Evolutionary conservation across 1,284 basidiomycete species (phyloP).

Genomic region (Ustilago tritici): DNA sequence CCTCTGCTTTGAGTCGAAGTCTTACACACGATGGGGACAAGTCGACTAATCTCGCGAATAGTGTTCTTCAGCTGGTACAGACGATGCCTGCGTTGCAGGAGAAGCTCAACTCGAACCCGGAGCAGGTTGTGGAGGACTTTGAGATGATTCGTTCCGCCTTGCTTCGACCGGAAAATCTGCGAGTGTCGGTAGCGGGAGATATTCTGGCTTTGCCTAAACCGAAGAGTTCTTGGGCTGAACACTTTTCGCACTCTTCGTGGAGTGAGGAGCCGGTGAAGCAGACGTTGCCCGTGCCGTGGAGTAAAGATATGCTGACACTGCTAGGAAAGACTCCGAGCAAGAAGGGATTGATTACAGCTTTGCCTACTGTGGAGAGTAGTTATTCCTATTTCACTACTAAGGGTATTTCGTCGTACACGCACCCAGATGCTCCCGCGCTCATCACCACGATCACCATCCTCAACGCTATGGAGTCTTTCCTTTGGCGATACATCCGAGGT

Average conservation of each 20-base stretch:
- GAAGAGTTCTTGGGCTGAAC: conserved; percentile 70
- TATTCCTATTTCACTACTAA: conserved; percentile 85
- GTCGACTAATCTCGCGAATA: conserved; percentile 80
- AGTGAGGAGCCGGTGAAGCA: conserved; percentile 10
- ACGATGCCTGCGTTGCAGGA: conserved; percentile 82
- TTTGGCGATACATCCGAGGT: conserved; percentile 76
- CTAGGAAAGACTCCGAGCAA: conserved; percentile 78
- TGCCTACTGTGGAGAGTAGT: conserved; percentile 94
- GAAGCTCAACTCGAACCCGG: conserved; percentile 72
- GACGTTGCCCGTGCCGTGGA: conserved; percentile 79
- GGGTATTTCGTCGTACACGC: conserved; percentile 72
- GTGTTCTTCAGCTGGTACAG: conserved; percentile 81
- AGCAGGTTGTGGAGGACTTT: conserved; percentile 56
- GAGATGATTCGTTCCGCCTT: conserved; percentile 55
- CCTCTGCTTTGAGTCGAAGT: conserved; percentile 79
- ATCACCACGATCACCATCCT: conserved; percentile 87
- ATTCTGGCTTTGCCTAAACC: conserved; percentile 80
- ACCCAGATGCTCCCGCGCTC: conserved; percentile 86
- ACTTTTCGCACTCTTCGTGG: conserved; percentile 26
- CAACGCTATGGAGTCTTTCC: conserved; percentile 92
- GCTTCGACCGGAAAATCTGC: conserved; percentile 79
- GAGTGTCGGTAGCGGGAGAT: conserved; percentile 89
- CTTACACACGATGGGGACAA: conserved; percentile 78
- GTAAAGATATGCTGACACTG: conserved; percentile 79
- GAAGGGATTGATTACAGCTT: conserved; percentile 84